A percentile compares a stretch with the other conserved stretches of the same genome.
Conservation (phyloP, 176 grass and related monocot species). For the Cymbopogon citratus region DNA sequence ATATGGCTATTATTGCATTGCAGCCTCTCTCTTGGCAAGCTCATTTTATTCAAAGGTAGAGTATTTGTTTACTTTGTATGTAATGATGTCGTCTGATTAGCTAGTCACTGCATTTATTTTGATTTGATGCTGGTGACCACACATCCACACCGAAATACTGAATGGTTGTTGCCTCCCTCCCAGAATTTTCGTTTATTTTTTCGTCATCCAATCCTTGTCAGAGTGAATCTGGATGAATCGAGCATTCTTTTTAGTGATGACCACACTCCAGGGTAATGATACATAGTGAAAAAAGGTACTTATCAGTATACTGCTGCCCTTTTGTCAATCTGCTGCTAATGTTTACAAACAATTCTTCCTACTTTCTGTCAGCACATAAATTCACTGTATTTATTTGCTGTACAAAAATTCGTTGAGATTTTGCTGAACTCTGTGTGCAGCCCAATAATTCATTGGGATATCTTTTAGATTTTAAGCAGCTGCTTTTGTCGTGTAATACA, state of each 20-base stretch:
- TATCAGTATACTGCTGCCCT: not conserved
- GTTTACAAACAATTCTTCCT: not conserved
- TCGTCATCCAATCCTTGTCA: too few species aligned
- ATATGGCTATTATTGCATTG: not conserved
- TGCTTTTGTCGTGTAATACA: not conserved
- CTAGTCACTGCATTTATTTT: not conserved
- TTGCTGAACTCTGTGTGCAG: not conserved
- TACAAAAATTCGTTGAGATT: not conserved
- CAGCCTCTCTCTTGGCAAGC: not conserved
- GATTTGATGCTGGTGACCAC: not conserved
- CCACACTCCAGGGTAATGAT: not conserved
- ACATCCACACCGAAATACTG: too few species aligned
- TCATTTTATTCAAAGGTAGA: not conserved
- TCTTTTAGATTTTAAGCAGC: not conserved
- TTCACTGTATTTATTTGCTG: not conserved
- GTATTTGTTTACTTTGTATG: not conserved
- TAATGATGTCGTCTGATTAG: not conserved
- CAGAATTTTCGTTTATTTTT: too few species aligned
- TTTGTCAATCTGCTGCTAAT: not conserved
- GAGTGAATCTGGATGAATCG: too few species aligned
- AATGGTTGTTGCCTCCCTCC: not conserved
- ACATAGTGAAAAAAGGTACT: not conserved
- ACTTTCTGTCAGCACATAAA: not conserved
- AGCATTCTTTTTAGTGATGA: not conserved
- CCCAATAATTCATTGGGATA: not conserved